Conservation (phyloP, 768 basidiomycete species). For the Piloderma croceum region DNA sequence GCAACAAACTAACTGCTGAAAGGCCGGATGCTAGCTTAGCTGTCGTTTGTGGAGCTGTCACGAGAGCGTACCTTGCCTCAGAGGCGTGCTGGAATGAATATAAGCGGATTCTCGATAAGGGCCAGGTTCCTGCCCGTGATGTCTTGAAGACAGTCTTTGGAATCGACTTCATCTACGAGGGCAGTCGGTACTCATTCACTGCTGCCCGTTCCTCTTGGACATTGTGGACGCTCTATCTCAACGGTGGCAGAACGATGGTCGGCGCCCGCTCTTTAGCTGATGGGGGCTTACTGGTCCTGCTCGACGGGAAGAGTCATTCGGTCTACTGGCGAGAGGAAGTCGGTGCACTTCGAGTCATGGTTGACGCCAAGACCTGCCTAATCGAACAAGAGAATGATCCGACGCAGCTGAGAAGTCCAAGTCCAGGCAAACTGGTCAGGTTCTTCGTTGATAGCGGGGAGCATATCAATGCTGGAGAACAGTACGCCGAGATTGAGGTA, state of each 20-base stretch:
- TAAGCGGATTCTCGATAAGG: conserved; percentile 93
- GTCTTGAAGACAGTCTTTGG: conserved; percentile 94
- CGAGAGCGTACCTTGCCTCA: conserved; percentile 88
- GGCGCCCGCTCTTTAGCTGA: conserved; percentile 91
- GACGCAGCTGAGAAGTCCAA: conserved; percentile 91
- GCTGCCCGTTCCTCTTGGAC: conserved; percentile 85
- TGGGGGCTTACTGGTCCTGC: conserved; percentile 85
- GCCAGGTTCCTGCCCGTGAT: conserved; percentile 93
- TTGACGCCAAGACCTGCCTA: conserved; percentile 96
- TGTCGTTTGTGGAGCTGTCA: conserved; percentile 92
- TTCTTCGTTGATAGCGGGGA: conserved; percentile 96
- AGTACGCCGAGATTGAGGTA: conserved; percentile 97
- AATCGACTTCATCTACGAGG: conserved; percentile 97
- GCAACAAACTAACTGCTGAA: conserved; percentile 95
- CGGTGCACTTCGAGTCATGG: conserved; percentile 84
- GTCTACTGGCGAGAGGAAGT: conserved; percentile 99
- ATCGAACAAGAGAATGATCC: conserved; percentile 99
- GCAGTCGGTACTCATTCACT: conserved; percentile 91
- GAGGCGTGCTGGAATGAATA: conserved; percentile 91
- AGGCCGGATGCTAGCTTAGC: conserved; percentile 90
- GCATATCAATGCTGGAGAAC: conserved; percentile 93
- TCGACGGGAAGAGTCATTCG: conserved; percentile 94
- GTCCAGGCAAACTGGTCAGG: conserved; percentile 92
- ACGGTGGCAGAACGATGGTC: conserved; percentile 89
- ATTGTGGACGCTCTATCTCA: conserved; percentile 92